Base-by-base conservation (phyloP, 768 basidiomycete genomes). In the Termitomyces titanicus region DNA sequence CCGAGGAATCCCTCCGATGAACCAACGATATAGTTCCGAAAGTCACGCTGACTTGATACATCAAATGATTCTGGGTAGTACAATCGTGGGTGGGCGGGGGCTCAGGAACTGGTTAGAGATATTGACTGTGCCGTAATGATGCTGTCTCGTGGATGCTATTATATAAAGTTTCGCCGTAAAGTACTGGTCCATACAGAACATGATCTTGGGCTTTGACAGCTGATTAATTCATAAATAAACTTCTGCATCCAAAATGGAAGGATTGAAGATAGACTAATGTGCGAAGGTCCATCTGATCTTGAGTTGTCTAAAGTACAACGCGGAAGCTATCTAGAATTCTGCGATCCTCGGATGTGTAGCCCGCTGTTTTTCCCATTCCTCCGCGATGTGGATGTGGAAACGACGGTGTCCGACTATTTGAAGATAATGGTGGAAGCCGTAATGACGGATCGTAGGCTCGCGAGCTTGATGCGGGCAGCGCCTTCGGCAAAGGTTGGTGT, bases 321-420 rank as follows among this genome's bases (percentile, higher is more conserved):
- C 79, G 79, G 63, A 86, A 79, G 43, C 80, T 79, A 58, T 76
- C 76, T 51, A 86, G 64, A n/a, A 75, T 80, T 51, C 82, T 75
- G 53, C 76, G 78, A 65, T 86, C 84, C 64, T 86, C 84, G 44
- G 78, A 74, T 31, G 72, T 73, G 69, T 75, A 77, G 6, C 51
- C 53, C 17, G 58, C 40, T 6, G 54, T 24, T 46, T 51, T 50
- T 33, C 46, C 35, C 60, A 59, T 37, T 66, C 56, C 27, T 61
- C 63, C 31, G 57, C 58, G 35, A 68, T 71, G 35, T 69, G 70
- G 38, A 68, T 70, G n/a, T 69, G 59, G 39, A 54, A 63, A 25
- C 55, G 35, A 42, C 33, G 60, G 50, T 27, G 47, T 24, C 40
- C 49, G 53, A 12, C 46, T 18, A 42, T 57, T 44, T 3, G 54